These are phyloP conservation scores for Globisporangium camurandrum DNA, from an alignment of 352 stramenopile genomes.

Conservation along the genomic window DNA sequence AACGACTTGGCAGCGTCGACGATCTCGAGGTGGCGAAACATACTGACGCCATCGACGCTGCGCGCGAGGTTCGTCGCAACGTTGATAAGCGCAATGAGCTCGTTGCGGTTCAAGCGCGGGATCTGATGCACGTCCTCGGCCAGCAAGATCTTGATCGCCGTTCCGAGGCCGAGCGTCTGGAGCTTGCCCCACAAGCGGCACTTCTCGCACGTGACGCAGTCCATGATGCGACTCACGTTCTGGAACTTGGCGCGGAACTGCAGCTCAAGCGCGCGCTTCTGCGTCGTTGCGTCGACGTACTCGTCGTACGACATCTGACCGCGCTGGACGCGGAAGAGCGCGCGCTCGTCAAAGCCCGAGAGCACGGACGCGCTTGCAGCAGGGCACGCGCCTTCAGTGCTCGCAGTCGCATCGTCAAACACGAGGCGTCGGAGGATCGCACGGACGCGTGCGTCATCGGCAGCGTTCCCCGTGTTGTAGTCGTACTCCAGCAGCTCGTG, in stretches of 20 bases:
- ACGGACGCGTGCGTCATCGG: constrained; percentile 64
- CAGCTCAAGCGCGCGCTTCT: constrained; percentile 53
- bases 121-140: constrained; percentile 75
- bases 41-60: constrained; percentile 71
- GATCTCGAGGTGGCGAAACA: constrained; percentile 77
- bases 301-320: constrained; percentile 47
- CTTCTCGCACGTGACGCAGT: constrained; percentile 99
- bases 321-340: constrained; percentile 73
- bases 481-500: constrained; percentile 92
- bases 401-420: constrained; percentile 35
- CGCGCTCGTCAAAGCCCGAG: constrained; percentile 83
- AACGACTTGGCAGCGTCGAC: constrained; percentile 53
- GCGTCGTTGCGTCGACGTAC: constrained; percentile 43
- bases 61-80: constrained; percentile 83
- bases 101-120: constrained; percentile 88
- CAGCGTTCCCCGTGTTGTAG: constrained; percentile 91
- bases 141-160: constrained; percentile 96
- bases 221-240: constrained; percentile 97
- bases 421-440: constrained; percentile 70
- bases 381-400: constrained; percentile 37
- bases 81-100: constrained; percentile 98
- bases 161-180: constrained; percentile 95
- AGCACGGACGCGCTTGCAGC: constrained; percentile 59
- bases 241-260: constrained; percentile 92
- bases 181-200: constrained; percentile 98